These are phyloP conservation scores for Beauveria sp. DNA, from an alignment of 2,329 filamentous ascomycete species.

Conservation along the genomic window DNA sequence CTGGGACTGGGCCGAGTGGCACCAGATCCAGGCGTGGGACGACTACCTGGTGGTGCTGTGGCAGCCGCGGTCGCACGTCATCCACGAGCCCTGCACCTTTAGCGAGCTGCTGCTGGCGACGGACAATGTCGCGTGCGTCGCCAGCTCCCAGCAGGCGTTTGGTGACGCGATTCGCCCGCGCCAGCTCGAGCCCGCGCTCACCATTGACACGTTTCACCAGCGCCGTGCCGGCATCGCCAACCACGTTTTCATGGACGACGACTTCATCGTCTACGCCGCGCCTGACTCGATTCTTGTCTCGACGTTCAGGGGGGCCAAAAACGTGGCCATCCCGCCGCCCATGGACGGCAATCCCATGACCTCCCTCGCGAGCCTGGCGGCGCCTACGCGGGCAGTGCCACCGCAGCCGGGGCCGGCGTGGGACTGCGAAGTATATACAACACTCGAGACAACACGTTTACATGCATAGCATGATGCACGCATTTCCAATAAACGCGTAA, in stretches of 20 bases:
- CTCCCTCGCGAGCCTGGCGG: not conserved
- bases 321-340: not conserved
- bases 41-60: constrained; percentile 12
- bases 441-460: not conserved
- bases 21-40: constrained; percentile 10
- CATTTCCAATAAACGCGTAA: not conserved
- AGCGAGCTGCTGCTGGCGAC: constrained; percentile 5
- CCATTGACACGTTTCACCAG: constrained; percentile 8
- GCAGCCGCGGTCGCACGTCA: constrained; percentile 11
- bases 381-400: not conserved
- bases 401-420: not conserved
- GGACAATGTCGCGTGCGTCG: constrained; percentile 5
- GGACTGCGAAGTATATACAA: constrained; percentile 6
- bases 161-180: not conserved
- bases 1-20: constrained; percentile 12
- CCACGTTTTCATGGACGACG: constrained; percentile 11
- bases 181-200: constrained; percentile 4
- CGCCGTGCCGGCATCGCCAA: not conserved
- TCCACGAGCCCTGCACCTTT: constrained; percentile 11
- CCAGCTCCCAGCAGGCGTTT: not conserved
- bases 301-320: not conserved
- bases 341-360: not conserved
- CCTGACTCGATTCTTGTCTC: constrained; percentile 5
- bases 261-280: constrained; percentile 5
- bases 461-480: not conserved